These are phyloP conservation scores for Ascosphaera apis DNA, from an alignment of 2,329 filamentous ascomycete genomes.

Conservation along the genomic window DNA sequence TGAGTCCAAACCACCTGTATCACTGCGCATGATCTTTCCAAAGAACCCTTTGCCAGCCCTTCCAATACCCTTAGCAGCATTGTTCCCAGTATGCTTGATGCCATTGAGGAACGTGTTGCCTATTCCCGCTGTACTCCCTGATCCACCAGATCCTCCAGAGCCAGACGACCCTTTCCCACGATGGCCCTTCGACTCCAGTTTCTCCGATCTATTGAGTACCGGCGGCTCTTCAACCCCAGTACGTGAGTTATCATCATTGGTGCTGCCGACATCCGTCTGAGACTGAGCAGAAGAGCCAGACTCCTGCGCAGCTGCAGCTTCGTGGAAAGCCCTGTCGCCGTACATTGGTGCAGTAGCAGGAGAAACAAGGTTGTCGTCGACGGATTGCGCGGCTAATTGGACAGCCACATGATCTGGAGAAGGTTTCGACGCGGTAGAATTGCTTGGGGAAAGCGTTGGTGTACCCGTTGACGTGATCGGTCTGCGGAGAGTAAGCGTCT, in stretches of 20 bases:
- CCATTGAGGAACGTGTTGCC: conserved; percentile 43
- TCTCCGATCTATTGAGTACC: not conserved
- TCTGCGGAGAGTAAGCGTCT: too few species aligned
- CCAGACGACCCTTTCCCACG: not conserved
- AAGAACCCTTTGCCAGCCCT: conserved; percentile 67
- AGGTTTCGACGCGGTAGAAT: too few species aligned
- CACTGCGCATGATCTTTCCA: conserved; percentile 37
- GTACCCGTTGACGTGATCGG: too few species aligned
- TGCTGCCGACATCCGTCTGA: not conserved
- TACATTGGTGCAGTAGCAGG: not conserved
- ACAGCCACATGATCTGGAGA: too few species aligned
- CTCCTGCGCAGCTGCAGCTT: not conserved
- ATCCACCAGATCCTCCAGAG: not conserved
- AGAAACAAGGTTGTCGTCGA: not conserved
- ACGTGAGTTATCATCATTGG: not conserved
- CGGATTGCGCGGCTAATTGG: too few species aligned
- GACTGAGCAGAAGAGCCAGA: not conserved
- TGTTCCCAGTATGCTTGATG: conserved; percentile 46
- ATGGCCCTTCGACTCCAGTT: not conserved
- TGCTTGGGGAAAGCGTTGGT: too few species aligned
- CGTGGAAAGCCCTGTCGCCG: not conserved
- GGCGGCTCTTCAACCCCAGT: not conserved
- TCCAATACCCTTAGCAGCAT: conserved; percentile 44
- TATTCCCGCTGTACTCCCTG: conserved; percentile 1
- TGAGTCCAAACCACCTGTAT: not conserved